Evolutionary conservation across 768 basidiomycete genomes (phyloP), one percentile per base, ranked within the genome.

Genomic region (Psilocybe cubensis): DNA sequence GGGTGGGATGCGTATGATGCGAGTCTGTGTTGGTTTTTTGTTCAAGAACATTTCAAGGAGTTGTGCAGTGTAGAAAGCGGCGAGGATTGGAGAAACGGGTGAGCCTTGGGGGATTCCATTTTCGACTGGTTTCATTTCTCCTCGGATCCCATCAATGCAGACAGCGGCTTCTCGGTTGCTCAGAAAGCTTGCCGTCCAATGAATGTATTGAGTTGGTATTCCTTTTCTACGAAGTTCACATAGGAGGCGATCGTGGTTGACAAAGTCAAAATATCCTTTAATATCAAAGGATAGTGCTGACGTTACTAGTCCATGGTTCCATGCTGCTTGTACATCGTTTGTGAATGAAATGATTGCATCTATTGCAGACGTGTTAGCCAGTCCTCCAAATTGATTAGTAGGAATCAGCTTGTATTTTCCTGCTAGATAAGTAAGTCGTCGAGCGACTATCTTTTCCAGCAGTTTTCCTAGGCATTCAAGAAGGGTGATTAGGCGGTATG

Each of bases 61-160:
- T 45, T 66, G 65, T 0, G 61, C 56, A 11, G 59, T 59, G 58
- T 70, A 70, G 38, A 72, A 67, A 0, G 68, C 54, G 0, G 67
- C 60, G 0, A 72, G 60, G 18, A 72, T 67, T 0, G 68, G 70
- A 0, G 69, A 72, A 12, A 68, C 43, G 17, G 72, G 71, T 2
- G 69, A 72, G 7, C 72, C 72, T 58, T 74, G 70, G 0, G 70
- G 70, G n/a, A 74, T 72, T 0, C 70, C 69, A 29, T 74, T 74
- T 10, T 63, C 43, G 9, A 74, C 68, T 1, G 52, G 44, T 20
- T 65, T 59, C 67, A 71, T 71, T 2, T 65, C 55, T 0, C 67
- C 68, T 6, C 54, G n/a, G 3, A 25, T 35, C 0, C 69, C 65
- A 35, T 72, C 66, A 1, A 68, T 24, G 59, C 64, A 68, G 0